These are phyloP conservation scores for Teratosphaeria gauchensis DNA, from an alignment of 2,329 filamentous ascomycete species.

Conservation along the genomic window DNA sequence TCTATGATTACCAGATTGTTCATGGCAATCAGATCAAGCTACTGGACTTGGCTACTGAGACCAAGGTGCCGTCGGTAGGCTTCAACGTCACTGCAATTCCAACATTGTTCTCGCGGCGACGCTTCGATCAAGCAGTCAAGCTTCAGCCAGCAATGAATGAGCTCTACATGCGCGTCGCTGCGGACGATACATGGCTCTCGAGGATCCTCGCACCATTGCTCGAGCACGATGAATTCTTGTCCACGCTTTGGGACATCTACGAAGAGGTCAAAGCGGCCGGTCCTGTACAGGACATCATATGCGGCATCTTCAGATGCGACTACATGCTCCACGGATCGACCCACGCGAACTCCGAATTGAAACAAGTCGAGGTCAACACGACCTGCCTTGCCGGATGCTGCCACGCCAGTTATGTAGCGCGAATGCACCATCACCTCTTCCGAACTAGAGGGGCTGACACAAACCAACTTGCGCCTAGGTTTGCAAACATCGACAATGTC, in stretches of 20 bases:
- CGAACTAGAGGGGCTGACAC: conserved; percentile 3
- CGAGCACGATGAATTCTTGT: conserved; percentile 26
- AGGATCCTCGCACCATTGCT: conserved; percentile 24
- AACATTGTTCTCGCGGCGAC: conserved; percentile 24
- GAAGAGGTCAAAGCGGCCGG: conserved; percentile 23
- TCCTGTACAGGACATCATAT: conserved; percentile 23
- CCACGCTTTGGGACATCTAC: conserved; percentile 31
- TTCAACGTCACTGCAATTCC: conserved; percentile 29
- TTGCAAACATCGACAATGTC: conserved; percentile 6
- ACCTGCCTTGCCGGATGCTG: conserved; percentile 33
- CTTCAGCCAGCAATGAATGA: conserved; percentile 52
- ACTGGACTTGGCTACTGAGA: conserved; percentile 16
- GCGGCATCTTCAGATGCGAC: conserved; percentile 35
- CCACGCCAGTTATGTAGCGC: conserved; percentile 31
- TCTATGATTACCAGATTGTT: conserved; percentile 34
- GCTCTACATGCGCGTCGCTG: conserved; percentile 42
- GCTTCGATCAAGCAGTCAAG: conserved; percentile 39
- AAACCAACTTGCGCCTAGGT: background rate
- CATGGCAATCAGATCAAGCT: conserved; percentile 33
- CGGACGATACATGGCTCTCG: conserved; percentile 31
- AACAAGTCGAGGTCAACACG: conserved; percentile 40
- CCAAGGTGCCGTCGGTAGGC: conserved; percentile 22
- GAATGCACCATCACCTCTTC: conserved; percentile 33
- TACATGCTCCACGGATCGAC: conserved; percentile 32
- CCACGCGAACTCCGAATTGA: conserved; percentile 22